phyloP scores from a whole-genome alignment of 2,329 filamentous ascomycete genomes.

The Fusarium ambrosium region DNA sequence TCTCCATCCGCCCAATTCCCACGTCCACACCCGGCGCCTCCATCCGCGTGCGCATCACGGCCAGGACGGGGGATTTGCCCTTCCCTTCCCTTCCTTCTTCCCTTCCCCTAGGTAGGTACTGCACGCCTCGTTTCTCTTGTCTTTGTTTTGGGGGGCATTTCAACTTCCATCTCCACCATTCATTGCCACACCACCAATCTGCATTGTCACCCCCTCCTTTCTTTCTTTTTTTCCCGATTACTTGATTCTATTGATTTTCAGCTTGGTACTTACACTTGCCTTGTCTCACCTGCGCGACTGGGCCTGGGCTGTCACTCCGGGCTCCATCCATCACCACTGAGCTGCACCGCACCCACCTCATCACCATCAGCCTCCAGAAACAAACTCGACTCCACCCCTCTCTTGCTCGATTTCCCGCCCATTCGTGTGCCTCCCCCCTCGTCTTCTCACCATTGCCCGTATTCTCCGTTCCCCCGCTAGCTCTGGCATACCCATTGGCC shows the following conservation, averaged over 20 bases:
- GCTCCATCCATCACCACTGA: conserved; percentile 26
- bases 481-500: conserved; percentile 26
- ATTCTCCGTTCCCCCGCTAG: conserved; percentile 24
- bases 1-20: conserved; percentile 13
- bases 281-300: conserved; percentile 20
- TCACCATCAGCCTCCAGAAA: conserved; percentile 36
- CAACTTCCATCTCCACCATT: conserved; percentile 23
- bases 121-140: conserved; percentile 11
- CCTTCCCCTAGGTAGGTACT: conserved; percentile 14
- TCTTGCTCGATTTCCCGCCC: conserved; percentile 35
- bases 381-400: conserved; percentile 37
- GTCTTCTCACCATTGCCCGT: conserved; percentile 16
- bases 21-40: conserved; percentile 9
- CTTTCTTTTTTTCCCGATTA: conserved; percentile 3
- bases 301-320: conserved; percentile 22
- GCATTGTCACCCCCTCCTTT: conserved; percentile 1
- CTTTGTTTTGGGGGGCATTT: conserved; percentile 14
- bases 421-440: conserved; percentile 15
- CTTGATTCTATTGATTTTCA: conserved; percentile 9
- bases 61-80: conserved; percentile 6
- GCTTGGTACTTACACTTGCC: conserved; percentile 12
- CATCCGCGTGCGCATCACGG: conserved; percentile 32
- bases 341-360: conserved; percentile 20
- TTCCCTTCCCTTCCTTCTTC: background rate
- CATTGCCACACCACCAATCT: conserved; percentile 13